These are phyloP conservation scores for Ramaria rubella DNA, from an alignment of 768 basidiomycete genomes.

Conservation along the genomic window DNA sequence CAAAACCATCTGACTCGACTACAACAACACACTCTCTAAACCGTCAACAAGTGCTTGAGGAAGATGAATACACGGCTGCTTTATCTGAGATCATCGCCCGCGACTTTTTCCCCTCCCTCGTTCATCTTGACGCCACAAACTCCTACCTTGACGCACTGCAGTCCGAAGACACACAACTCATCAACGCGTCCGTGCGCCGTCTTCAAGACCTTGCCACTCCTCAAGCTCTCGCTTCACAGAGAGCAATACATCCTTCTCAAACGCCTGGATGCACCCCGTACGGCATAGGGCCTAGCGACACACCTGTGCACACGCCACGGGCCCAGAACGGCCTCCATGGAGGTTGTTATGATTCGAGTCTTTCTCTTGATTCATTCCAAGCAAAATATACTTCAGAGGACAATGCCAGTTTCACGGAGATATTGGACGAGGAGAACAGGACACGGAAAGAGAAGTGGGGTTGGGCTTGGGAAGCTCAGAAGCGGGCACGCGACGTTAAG, in stretches of 20 bases:
- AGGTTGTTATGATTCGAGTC: slow-evolving; percentile 49
- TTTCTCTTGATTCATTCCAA: slow-evolving; percentile 84
- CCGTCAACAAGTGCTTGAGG: slow-evolving; percentile 67
- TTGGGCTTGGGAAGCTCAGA: slow-evolving; percentile 96
- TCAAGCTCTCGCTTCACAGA: slow-evolving; percentile 17
- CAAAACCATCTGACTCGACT: neutral
- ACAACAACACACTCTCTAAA: slow-evolving; percentile 53
- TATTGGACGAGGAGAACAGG: slow-evolving; percentile 84
- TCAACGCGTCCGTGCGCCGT: slow-evolving; percentile 67
- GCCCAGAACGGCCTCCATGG: slow-evolving; percentile 31
- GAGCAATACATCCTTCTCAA: slow-evolving; percentile 28
- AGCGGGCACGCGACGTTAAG: slow-evolving; percentile 49
- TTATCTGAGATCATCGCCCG: slow-evolving; percentile 90
- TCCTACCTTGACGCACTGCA: slow-evolving; percentile 75
- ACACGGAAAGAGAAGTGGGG: slow-evolving; percentile 71
- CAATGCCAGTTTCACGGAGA: slow-evolving; percentile 92
- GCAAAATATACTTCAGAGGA: slow-evolving; percentile 93
- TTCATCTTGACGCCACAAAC: slow-evolving; percentile 84
- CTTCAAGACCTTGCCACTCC: slow-evolving; percentile 63
- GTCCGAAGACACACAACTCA: slow-evolving; percentile 68
- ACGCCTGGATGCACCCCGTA: slow-evolving; percentile 65
- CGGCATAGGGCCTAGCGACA: slow-evolving; percentile 52
- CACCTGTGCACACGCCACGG: slow-evolving; percentile 44
- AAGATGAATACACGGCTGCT: slow-evolving; percentile 91
- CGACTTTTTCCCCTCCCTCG: slow-evolving; percentile 95